These are phyloP conservation scores for Candida krabiensis DNA, from an alignment of 805 yeast species.

Conservation along the genomic window DNA sequence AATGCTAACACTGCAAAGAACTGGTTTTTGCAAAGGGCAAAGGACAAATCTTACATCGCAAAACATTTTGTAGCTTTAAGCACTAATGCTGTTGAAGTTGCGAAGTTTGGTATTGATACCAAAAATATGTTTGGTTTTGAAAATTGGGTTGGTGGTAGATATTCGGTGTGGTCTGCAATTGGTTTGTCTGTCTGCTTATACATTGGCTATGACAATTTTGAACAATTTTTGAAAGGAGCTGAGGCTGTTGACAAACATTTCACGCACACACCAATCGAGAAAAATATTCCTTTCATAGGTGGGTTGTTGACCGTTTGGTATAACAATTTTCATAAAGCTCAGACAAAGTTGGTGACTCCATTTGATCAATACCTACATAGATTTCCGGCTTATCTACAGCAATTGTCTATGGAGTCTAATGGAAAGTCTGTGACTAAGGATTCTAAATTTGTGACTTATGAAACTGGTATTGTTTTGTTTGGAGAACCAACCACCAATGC, in stretches of 20 bases:
- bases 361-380: constrained; percentile 98
- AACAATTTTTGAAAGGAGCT: constrained; percentile 91
- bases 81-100: constrained; percentile 88
- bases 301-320: constrained; percentile 97
- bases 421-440: constrained; percentile 97
- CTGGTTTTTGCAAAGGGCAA: constrained; percentile 76
- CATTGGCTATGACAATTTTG: constrained; percentile 95
- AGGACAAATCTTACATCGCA: constrained; percentile 73
- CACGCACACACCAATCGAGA: constrained; percentile 75
- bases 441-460: constrained; percentile 86
- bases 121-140: constrained; percentile 98
- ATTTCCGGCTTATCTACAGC: constrained; percentile 99
- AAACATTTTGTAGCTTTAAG: constrained; percentile 97
- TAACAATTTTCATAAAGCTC: constrained; percentile 97
- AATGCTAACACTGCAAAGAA: constrained; percentile 93
- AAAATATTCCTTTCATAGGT: constrained; percentile 91
- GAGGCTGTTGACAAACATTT: constrained; percentile 96
- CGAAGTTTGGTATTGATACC: constrained; percentile 95
- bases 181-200: constrained; percentile 94
- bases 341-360: constrained; percentile 97
- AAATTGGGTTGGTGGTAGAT: constrained; percentile 99
- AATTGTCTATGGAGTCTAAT: constrained; percentile 97
- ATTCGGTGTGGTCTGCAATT: constrained; percentile 99
- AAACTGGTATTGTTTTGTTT: constrained; percentile 92
- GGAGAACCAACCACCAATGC: constrained; percentile 99